A percentile compares a stretch with the other conserved stretches of the same genome.
Evolutionary conservation across 371 early-diverging fungal species (phyloP).

Genomic region (Actinomucor elegans): DNA sequence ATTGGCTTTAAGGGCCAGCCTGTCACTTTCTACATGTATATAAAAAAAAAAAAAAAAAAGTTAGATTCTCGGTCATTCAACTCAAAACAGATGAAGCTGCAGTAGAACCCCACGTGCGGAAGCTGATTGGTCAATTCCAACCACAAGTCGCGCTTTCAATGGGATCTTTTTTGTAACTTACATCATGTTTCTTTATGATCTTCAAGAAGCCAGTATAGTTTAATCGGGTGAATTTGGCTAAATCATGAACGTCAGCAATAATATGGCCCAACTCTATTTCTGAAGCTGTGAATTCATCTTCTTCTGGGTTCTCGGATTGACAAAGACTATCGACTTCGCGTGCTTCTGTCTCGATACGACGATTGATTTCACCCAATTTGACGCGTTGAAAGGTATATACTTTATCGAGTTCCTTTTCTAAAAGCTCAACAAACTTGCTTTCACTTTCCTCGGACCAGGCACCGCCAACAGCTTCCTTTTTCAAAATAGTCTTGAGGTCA

Average conservation of each 20-base stretch:
- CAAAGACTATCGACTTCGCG: slow-evolving; percentile 58
- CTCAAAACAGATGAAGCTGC: background rate
- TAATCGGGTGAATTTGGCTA: slow-evolving; percentile 92
- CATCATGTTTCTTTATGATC: slow-evolving; percentile 98
- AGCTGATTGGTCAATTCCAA: slow-evolving; percentile 25
- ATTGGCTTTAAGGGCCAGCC: slow-evolving; percentile 83
- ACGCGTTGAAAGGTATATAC: slow-evolving; percentile 87
- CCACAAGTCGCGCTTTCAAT: no score
- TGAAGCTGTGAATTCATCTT: slow-evolving; percentile 65
- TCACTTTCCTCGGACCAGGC: slow-evolving; percentile 78
- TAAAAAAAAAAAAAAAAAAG: background rate
- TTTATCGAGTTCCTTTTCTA: slow-evolving; percentile 93
- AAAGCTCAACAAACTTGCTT: slow-evolving; percentile 80
- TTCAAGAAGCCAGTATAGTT: slow-evolving; percentile 98
- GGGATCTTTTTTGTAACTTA: slow-evolving; percentile 30
- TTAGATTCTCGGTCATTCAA: background rate
- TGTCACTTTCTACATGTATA: slow-evolving; percentile 88
- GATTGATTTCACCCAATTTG: slow-evolving; percentile 88
- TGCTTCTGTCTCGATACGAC: slow-evolving; percentile 76
- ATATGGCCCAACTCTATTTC: slow-evolving; percentile 83
- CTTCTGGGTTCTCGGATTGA: slow-evolving; percentile 62
- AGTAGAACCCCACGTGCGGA: slow-evolving; percentile 24
- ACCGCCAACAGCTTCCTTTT: slow-evolving; percentile 45
- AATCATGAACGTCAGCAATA: slow-evolving; percentile 90
- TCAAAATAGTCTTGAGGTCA: slow-evolving; percentile 79